Evolutionary conservation across 129 eudicot genomes (phyloP).

Genomic region (Gnaphalium uliginosum): DNA sequence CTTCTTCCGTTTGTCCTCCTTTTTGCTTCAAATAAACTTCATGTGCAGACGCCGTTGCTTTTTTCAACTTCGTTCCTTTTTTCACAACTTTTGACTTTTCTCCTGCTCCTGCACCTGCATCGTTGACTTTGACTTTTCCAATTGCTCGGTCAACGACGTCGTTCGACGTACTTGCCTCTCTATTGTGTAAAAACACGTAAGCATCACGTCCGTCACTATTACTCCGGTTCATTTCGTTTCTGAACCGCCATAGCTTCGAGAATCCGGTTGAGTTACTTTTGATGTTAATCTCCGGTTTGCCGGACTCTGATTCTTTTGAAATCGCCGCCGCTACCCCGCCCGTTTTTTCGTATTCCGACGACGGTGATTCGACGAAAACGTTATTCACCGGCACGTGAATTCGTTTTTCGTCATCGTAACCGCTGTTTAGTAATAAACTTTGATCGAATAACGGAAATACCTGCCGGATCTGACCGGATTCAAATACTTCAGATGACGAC

Average conservation of each 20-base stretch:
- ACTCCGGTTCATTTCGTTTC: conserved; percentile 57
- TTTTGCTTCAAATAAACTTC: conserved; percentile 61
- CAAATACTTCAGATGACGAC: conserved; percentile 25
- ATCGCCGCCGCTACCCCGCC: conserved; percentile 45
- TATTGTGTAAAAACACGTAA: conserved; percentile 61
- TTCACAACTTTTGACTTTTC: conserved; percentile 28
- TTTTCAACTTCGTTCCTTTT: conserved; percentile 37
- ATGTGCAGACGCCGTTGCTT: conserved; percentile 54
- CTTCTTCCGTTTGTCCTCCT: conserved; percentile 49
- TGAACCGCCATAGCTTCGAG: conserved; percentile 85
- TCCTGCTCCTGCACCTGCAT: conserved; percentile 12
- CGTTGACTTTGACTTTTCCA: conserved; percentile 21
- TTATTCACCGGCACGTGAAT: conserved; percentile 51
- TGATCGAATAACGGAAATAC: conserved; percentile 59
- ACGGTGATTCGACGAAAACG: conserved; percentile 44
- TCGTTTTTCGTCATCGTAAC: conserved; percentile 28
- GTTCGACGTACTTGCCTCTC: conserved; percentile 5
- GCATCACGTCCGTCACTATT: conserved; percentile 93
- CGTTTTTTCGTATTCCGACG: neutral
- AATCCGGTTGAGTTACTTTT: conserved; percentile 97
- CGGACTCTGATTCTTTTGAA: conserved; percentile 32
- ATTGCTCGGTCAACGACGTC: conserved; percentile 18
- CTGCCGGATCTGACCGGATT: conserved; percentile 50
- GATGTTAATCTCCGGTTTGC: conserved; percentile 51
- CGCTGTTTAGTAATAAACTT: conserved; percentile 31